These are phyloP conservation scores for Rehmannia glutinosa DNA, from an alignment of 257 asterid species.

Conservation along the genomic window DNA sequence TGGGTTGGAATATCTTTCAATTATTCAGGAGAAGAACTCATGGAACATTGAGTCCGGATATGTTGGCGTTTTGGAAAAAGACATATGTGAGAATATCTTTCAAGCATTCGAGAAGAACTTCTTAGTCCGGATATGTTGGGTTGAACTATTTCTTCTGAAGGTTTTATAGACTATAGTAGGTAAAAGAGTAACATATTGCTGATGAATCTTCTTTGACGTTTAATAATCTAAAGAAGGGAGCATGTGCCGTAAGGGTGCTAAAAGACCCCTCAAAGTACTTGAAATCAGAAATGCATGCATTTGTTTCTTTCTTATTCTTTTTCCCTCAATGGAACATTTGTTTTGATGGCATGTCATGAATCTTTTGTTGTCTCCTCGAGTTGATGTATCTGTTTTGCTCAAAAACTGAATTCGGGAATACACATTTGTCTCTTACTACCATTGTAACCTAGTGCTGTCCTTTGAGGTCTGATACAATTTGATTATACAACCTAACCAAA, in stretches of 20 bases:
- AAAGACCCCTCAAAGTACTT: no score
- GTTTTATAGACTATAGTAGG: not conserved
- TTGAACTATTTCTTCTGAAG: not conserved
- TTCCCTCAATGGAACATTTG: not conserved
- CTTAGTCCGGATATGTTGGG: constrained; percentile 93
- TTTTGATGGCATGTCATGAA: not conserved
- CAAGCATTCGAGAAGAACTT: constrained; percentile 97
- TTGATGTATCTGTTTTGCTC: not conserved
- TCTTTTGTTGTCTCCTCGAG: not conserved
- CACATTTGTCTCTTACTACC: not conserved
- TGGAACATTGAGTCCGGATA: constrained; percentile 89
- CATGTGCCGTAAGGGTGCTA: no score
- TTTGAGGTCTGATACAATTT: not conserved
- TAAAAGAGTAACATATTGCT: no score
- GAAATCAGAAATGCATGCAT: no score
- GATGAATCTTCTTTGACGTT: no score
- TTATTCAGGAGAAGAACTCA: constrained; percentile 98
- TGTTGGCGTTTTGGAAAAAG: constrained; percentile 98
- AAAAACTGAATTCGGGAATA: not conserved
- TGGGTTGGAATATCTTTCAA: constrained; percentile 99
- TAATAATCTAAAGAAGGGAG: no score
- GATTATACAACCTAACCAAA: no score
- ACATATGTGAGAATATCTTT: constrained; percentile 95
- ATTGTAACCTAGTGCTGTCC: not conserved
- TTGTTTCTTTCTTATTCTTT: not conserved